A percentile compares a stretch with the other conserved stretches of the same genome.
These are phyloP conservation scores for Alnus rubra DNA, from an alignment of 306 rosid species.

Conservation along the genomic window DNA sequence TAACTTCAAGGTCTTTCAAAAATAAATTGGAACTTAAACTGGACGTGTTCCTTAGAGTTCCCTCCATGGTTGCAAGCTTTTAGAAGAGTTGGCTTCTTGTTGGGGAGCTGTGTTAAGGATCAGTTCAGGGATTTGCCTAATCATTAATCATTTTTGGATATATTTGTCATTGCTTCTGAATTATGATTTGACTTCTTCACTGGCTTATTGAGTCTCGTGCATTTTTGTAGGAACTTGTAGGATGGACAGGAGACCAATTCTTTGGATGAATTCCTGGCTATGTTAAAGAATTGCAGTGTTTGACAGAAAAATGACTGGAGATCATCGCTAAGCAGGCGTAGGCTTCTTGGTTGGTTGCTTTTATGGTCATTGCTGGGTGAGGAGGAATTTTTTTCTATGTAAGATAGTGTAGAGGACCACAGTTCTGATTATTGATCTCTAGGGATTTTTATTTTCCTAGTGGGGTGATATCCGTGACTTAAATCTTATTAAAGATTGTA, in stretches of 20 bases:
- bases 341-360: slow-evolving; percentile 25
- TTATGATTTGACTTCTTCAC: slow-evolving; percentile 4
- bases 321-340: slow-evolving; percentile 20
- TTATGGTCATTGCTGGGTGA: slow-evolving; percentile 25
- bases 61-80: slow-evolving; percentile 5
- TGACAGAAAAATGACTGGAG: slow-evolving; percentile 7
- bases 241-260: slow-evolving; percentile 23
- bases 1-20: not conserved
- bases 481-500: slow-evolving; percentile 10
- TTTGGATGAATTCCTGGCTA: slow-evolving; percentile 19
- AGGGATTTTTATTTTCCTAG: slow-evolving; percentile 14
- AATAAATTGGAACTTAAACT: not conserved
- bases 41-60: slow-evolving; percentile 10
- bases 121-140: not conserved
- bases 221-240: slow-evolving; percentile 33
- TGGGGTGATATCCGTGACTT: slow-evolving; percentile 26
- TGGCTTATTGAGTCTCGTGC: slow-evolving; percentile 19
- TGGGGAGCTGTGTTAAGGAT: slow-evolving; percentile 20
- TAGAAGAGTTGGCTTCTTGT: not conserved
- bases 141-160: not conserved
- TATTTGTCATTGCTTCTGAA: not conserved
- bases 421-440: slow-evolving; percentile 32
- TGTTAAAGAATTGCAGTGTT: slow-evolving; percentile 17
- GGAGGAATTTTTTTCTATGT: slow-evolving; percentile 21
- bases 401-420: slow-evolving; percentile 24